phyloP scores from a whole-genome alignment of 345 rosid genomes.

The Eucalyptus curtisii region DNA sequence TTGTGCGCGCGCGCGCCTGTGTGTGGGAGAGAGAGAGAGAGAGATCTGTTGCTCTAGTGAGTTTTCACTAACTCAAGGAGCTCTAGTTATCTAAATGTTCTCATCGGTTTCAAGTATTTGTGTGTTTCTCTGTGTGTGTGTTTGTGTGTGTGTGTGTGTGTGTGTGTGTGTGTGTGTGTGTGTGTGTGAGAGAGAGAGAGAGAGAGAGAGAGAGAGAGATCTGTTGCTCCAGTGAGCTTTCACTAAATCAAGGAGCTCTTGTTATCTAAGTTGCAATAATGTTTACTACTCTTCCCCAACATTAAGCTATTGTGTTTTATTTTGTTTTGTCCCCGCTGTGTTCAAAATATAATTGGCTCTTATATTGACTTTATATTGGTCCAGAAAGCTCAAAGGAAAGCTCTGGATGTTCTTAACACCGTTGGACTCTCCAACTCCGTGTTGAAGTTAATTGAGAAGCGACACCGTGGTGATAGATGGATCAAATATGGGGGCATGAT shows the following conservation, averaged over 20 bases:
- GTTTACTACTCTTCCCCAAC: not conserved
- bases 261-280: not conserved
- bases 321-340: not conserved
- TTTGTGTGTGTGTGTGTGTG: no score
- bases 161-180: no score
- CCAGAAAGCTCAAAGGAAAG: conserved; percentile 88
- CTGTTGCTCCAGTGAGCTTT: not conserved
- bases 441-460: conserved; percentile 83
- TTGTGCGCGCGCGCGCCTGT: rapidly evolving
- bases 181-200: no score
- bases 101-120: no score
- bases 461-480: conserved; percentile 79
- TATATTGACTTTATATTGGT: not conserved
- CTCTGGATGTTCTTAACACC: conserved; percentile 75
- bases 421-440: conserved; percentile 91
- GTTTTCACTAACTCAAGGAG: not conserved
- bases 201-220: no score
- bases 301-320: not conserved
- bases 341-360: not conserved
- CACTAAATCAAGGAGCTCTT: not conserved
- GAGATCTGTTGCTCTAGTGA: not conserved
- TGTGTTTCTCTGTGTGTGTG: no score
- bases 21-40: not conserved
- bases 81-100: not conserved
- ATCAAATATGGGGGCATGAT: conserved; percentile 85